Evolutionary conservation across 768 basidiomycete species (phyloP).

Genomic region (Suillus spraguei): DNA sequence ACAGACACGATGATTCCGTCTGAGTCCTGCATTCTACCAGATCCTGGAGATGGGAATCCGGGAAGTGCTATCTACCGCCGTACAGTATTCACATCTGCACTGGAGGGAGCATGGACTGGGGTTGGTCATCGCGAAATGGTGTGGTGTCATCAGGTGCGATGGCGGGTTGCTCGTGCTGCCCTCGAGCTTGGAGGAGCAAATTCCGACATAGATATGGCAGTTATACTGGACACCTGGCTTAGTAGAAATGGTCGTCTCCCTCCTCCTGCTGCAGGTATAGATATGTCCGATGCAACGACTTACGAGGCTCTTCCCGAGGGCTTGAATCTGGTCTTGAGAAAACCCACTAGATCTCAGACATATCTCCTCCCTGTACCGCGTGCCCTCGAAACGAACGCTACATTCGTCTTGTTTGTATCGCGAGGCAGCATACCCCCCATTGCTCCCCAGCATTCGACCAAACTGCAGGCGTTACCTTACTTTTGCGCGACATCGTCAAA

Average conservation of each 20-base stretch:
- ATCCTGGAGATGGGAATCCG: conserved; percentile 4
- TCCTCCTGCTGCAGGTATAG: conserved; percentile 31
- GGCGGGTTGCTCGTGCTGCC: conserved; percentile 79
- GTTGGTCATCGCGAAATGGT: conserved; percentile 97
- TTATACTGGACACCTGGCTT: conserved; percentile 66
- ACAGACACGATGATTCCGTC: conserved; percentile 92
- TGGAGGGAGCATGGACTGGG: conserved; percentile 94
- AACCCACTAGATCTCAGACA: conserved; percentile 43
- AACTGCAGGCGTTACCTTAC: conserved; percentile 50
- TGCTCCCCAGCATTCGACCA: conserved; percentile 48
- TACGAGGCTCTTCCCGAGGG: conserved; percentile 42
- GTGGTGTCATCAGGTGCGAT: conserved; percentile 98
- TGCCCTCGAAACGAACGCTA: conserved; percentile 19
- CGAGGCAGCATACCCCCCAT: conserved; percentile 55
- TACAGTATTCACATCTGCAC: conserved; percentile 80
- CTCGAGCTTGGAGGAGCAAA: conserved; percentile 58
- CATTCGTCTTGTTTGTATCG: conserved; percentile 61
- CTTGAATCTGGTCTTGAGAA: conserved; percentile 43
- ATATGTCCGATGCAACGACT: conserved; percentile 17
- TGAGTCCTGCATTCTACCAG: conserved; percentile 76
- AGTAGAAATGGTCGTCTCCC: conserved; percentile 54
- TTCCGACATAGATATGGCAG: conserved; percentile 30
- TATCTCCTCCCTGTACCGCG: conserved; percentile 51
- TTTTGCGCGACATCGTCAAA: conserved; percentile 37
- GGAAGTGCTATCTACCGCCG: conserved; percentile 43